phyloP scores from a whole-genome alignment of 73 alveolate species.

The Tetrahymena borealis region DNA sequence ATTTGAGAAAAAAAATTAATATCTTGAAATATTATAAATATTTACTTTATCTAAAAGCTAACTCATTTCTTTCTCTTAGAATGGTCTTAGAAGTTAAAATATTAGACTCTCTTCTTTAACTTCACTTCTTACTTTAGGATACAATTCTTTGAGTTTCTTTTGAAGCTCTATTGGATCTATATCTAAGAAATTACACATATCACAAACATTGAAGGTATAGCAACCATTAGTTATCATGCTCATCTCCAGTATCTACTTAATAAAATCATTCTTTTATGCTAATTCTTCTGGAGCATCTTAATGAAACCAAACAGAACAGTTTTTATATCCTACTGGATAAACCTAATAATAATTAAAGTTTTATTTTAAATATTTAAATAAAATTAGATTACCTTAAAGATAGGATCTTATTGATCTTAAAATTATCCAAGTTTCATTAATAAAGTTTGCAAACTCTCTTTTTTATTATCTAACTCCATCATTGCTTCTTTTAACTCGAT shows the following conservation, averaged over 20 bases:
- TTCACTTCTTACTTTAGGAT: background rate
- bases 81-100: background rate
- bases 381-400: too few relatives aligned
- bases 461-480: background rate
- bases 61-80: background rate
- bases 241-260: background rate
- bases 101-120: background rate
- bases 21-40: background rate
- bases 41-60: background rate
- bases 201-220: background rate
- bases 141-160: background rate
- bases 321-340: background rate
- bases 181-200: background rate
- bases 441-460: conserved; percentile 2
- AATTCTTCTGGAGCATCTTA: conserved; percentile 11
- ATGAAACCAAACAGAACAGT: conserved; percentile 5
- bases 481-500: background rate
- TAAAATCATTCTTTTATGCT: background rate
- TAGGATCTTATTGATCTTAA: background rate
- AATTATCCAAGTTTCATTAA: background rate
- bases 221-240: background rate
- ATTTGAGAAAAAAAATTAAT: background rate
- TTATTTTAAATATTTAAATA: too few relatives aligned
- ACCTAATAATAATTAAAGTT: background rate
- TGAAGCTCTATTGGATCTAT: background rate